A percentile compares a stretch with the other conserved stretches of the same genome.
phyloP scores from a whole-genome alignment of 2,329 filamentous ascomycete species.

The Fusarium tuaranense region DNA sequence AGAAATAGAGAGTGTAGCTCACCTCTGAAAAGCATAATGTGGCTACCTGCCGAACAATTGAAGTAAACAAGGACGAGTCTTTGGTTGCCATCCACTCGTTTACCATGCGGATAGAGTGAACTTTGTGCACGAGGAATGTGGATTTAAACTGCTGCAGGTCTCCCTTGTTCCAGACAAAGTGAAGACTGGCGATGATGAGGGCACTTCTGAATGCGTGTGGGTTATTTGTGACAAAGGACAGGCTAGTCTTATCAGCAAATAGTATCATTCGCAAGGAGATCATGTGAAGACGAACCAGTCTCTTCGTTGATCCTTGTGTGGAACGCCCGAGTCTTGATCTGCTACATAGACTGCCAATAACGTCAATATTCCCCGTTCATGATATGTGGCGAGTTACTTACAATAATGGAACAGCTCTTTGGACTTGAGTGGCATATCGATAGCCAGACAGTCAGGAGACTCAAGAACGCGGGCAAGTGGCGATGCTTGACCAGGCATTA shows the following conservation, averaged over 20 bases:
- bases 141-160: neutral
- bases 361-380: neutral
- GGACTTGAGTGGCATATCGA: constrained; percentile 1
- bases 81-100: neutral
- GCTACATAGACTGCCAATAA: neutral
- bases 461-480: neutral
- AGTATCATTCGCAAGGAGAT: neutral
- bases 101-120: neutral
- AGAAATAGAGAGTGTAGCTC: neutral
- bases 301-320: neutral
- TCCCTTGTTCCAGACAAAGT: neutral
- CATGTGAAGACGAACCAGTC: neutral
- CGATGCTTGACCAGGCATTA: neutral
- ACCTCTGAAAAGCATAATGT: constrained; percentile 4
- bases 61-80: neutral
- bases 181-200: neutral
- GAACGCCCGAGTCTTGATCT: neutral
- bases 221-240: neutral
- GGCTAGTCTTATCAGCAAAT: neutral
- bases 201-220: neutral
- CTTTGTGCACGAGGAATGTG: neutral
- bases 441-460: neutral
- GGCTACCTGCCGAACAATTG: neutral
- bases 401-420: constrained; percentile 3
- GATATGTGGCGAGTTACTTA: neutral